Evolutionary conservation across 2,329 filamentous ascomycete genomes (phyloP).

Genomic region (Fusarium xylarioides): DNA sequence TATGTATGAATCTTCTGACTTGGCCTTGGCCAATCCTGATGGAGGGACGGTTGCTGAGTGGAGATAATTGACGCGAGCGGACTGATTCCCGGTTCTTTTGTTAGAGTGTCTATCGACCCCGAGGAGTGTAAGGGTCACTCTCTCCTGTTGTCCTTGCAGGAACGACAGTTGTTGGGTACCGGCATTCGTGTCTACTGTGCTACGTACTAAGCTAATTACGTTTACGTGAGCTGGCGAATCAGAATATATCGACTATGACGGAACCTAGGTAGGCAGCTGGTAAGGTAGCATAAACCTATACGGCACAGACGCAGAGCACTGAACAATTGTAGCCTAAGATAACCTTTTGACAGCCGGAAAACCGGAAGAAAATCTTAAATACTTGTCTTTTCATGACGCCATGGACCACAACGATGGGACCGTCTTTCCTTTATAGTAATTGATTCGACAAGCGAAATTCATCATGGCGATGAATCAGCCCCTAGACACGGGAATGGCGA

Average conservation of each 20-base stretch:
- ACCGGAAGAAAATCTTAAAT: slow-evolving; percentile 6
- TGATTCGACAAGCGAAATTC: slow-evolving; percentile 4
- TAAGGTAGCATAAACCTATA: slow-evolving; percentile 5
- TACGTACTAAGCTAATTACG: neutral
- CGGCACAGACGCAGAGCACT: neutral
- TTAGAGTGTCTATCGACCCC: neutral
- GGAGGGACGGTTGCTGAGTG: slow-evolving; percentile 6
- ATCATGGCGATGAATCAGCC: slow-evolving; percentile 16
- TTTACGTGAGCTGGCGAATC: slow-evolving; percentile 1
- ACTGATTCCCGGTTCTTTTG: neutral
- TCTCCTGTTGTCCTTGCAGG: neutral
- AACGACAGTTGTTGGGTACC: neutral
- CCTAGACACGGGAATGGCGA: neutral
- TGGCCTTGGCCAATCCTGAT: neutral
- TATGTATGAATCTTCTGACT: neutral
- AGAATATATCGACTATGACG: slow-evolving; percentile 12
- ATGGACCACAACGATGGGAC: slow-evolving; percentile 4
- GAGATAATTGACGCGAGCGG: neutral
- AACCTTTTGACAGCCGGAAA: slow-evolving; percentile 3
- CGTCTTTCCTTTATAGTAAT: neutral
- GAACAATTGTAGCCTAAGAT: neutral
- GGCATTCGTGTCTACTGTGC: neutral
- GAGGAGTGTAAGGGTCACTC: neutral
- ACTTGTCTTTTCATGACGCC: slow-evolving; percentile 9
- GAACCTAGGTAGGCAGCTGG: neutral